Percentiles rank a stretch among this genome's conserved stretches.
Conservation (phyloP, 192 early-diverging fungal species). For the Coemansia sp. region DNA sequence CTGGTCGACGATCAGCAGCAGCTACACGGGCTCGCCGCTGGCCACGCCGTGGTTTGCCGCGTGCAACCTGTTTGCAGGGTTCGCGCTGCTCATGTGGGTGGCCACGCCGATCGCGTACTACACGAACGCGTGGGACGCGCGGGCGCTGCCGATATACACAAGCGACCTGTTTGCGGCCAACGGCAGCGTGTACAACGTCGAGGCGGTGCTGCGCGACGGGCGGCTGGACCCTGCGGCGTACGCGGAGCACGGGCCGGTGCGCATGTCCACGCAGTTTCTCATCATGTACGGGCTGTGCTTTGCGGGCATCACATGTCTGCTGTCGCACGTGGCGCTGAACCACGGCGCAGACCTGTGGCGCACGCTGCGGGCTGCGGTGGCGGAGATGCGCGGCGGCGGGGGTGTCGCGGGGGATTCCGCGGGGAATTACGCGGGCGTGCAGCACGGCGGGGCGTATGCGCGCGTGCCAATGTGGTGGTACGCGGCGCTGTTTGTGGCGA, state of each 20-base stretch:
- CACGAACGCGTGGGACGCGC: slow-evolving; percentile 56
- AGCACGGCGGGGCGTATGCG: background rate
- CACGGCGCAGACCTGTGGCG: slow-evolving; percentile 61
- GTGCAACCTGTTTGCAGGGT: slow-evolving; percentile 64
- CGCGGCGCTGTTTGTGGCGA: slow-evolving; percentile 15
- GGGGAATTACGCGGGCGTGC: slow-evolving; percentile 33
- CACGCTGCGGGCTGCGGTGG: slow-evolving; percentile 49
- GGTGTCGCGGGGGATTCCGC: slow-evolving; percentile 48
- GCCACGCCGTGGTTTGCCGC: slow-evolving; percentile 71
- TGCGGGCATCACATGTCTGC: slow-evolving; percentile 61
- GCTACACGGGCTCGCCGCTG: slow-evolving; percentile 56
- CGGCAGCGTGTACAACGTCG: slow-evolving; percentile 55
- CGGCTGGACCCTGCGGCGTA: slow-evolving; percentile 55
- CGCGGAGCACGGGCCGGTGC: slow-evolving; percentile 56
- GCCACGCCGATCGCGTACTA: slow-evolving; percentile 66
- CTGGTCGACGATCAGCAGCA: slow-evolving; percentile 62
- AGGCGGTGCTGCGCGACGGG: slow-evolving; percentile 53
- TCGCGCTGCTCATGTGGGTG: slow-evolving; percentile 67
- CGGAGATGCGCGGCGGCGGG: background rate
- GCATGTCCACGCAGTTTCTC: slow-evolving; percentile 63
- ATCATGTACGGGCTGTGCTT: slow-evolving; percentile 67
- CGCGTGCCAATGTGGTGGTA: slow-evolving; percentile 73
- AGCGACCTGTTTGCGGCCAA: slow-evolving; percentile 53
- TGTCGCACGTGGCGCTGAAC: slow-evolving; percentile 60
- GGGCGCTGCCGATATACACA: slow-evolving; percentile 61